phyloP scores from a whole-genome alignment of 331 rosid species.

The Erythrophleum ivorense region DNA sequence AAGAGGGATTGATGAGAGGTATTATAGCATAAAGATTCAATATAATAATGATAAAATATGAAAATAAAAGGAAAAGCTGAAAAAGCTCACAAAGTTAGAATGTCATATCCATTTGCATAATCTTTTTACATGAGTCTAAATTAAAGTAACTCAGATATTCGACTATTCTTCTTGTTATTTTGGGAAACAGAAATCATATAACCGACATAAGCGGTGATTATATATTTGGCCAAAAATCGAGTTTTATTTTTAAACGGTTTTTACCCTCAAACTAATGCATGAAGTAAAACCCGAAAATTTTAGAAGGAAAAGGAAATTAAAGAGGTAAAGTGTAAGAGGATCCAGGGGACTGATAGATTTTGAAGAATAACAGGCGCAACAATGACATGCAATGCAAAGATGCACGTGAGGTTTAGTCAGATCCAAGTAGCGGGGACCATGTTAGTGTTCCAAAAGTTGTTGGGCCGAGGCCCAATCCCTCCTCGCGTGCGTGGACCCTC shows the following conservation, averaged over 20 bases:
- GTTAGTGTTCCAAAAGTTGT: not conserved
- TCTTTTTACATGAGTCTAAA: not conserved
- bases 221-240: not conserved
- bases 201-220: not conserved
- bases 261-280: not conserved
- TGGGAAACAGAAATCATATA: too few relatives aligned
- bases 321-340: not conserved
- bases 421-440: conserved; percentile 12
- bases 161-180: too few relatives aligned
- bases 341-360: not conserved
- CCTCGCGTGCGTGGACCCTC: not conserved
- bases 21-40: not conserved
- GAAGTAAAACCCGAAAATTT: not conserved
- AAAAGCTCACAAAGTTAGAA: conserved; percentile 20
- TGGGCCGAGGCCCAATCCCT: conserved; percentile 42
- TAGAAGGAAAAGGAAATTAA: not conserved
- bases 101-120: conserved; percentile 11
- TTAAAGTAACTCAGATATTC: not conserved
- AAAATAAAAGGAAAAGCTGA: conserved; percentile 13
- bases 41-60: not conserved
- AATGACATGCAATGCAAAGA: conserved; percentile 12
- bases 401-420: conserved; percentile 26
- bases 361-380: not conserved
- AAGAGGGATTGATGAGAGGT: not conserved
- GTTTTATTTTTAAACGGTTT: not conserved